Conservation (phyloP, 257 asterid species). For the Craterostigma plantagineum region DNA sequence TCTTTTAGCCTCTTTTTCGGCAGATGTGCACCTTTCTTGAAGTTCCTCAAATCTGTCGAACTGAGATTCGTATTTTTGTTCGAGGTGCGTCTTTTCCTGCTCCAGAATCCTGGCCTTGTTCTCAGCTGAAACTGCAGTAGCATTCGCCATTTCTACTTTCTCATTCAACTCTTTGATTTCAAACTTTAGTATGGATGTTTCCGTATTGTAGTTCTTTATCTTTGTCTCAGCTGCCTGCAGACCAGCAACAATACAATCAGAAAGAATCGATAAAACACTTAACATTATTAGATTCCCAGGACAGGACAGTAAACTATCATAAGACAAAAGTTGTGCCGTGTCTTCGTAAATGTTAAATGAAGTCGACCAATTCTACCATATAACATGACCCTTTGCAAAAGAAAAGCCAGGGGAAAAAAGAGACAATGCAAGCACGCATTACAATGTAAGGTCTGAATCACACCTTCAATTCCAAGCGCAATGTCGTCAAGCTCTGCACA, state of each 20-base stretch:
- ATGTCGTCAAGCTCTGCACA: constrained; percentile 67
- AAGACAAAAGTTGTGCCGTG: no score
- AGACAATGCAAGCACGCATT: no score
- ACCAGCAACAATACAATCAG: constrained; percentile 4
- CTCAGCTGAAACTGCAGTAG: constrained; percentile 52
- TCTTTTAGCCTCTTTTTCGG: constrained; percentile 75
- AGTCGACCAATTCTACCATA: no score
- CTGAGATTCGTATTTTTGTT: constrained; percentile 62
- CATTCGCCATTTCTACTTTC: constrained; percentile 39
- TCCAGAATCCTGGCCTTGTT: constrained; percentile 60
- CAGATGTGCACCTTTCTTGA: constrained; percentile 65
- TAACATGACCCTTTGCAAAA: constrained; percentile 1
- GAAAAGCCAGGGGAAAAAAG: not conserved
- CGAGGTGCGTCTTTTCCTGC: constrained; percentile 64
- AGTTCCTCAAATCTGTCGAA: constrained; percentile 60
- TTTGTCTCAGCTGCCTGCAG: constrained; percentile 83
- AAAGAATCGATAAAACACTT: constrained; percentile 4
- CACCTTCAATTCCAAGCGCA: constrained; percentile 77
- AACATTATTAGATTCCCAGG: constrained; percentile 3
- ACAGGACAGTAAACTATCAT: no score
- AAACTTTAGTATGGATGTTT: constrained; percentile 35
- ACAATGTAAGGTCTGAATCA: no score
- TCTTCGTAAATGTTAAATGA: no score
- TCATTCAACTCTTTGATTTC: constrained; percentile 48
- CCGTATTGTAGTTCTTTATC: constrained; percentile 48